Evolutionary conservation across 805 yeast genomes (phyloP), one percentile per base, ranked within the genome.

Genomic region (Ogataea wickerhamii): DNA sequence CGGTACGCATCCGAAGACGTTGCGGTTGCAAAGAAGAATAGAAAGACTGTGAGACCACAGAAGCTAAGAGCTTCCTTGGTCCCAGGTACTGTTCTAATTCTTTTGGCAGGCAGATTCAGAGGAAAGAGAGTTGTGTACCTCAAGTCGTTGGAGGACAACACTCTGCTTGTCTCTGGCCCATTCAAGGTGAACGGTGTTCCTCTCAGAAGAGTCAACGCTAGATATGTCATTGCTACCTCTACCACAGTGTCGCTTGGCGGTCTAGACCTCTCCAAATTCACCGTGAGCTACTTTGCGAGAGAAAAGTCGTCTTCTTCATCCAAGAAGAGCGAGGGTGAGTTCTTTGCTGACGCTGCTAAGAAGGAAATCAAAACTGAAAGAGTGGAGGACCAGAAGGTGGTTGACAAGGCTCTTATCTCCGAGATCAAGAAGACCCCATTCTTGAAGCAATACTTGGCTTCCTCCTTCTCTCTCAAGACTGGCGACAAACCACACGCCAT

Each of bases 151-250:
- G 96, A 87, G 76, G 98, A 93, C 80, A 87, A 88, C 88, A 91
- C 97, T 55, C 78, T 91, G 62, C 83, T 91, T 67, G 96, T 91
- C 52, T 76, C 96, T 49, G 98, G 98, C 69, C 98, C 98, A 63
- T 93, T 93, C 95, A 91, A 93, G 82, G 85, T 91, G 63, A 91
- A 91, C 78, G 98, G 98, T 79, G 98, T 91, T 57, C 98, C 98
- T 71, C 79, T 91, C 70, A 88, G 98, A 85, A 87, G 97, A 81
- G 98, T 91, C 61, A 93, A 91, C 74, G 84, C 98, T 61, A 87
- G 96, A 74, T 93, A 91, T 74, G 98, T 93, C 61, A 91, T 91
- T 74, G 98, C 97, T 64, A 91, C 98, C 65, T 88, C 97, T 55
- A 93, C 98, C 74, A 73, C 74, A 69, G 82, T 93, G 61, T 70